These are phyloP conservation scores for Pythium vanterpoolii DNA, from an alignment of 352 stramenopile species.

Conservation along the genomic window DNA sequence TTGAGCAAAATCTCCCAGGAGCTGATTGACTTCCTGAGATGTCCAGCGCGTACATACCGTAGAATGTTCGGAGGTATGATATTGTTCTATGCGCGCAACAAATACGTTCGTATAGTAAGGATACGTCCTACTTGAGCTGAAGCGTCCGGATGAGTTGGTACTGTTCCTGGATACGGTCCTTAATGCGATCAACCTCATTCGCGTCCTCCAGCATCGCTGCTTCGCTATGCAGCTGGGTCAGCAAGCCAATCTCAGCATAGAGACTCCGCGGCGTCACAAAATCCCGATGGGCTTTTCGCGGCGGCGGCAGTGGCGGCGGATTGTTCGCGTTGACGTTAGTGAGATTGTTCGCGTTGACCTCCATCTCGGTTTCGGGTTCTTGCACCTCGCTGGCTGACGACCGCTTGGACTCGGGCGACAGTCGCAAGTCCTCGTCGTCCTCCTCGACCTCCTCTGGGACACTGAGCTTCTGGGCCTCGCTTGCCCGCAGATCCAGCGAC, in stretches of 20 bases:
- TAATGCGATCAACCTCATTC: slow-evolving; percentile 16
- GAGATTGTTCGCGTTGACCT: neutral
- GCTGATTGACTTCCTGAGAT: too few relatives aligned
- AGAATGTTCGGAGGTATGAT: too few relatives aligned
- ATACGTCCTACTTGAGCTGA: slow-evolving; percentile 18
- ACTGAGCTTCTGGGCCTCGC: slow-evolving; percentile 4
- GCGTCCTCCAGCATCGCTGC: slow-evolving; percentile 6
- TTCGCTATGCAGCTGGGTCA: slow-evolving; percentile 18
- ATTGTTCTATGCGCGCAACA: too few relatives aligned
- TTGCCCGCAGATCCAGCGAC: slow-evolving; percentile 2
- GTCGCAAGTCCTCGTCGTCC: slow-evolving; percentile 1
- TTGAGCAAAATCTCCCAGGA: too few relatives aligned
- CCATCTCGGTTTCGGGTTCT: slow-evolving; percentile 3
- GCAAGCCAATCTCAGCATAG: slow-evolving; percentile 19
- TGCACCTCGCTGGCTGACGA: neutral
- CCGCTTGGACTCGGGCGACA: slow-evolving; percentile 5
- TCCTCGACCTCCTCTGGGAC: slow-evolving; percentile 10
- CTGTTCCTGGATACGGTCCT: slow-evolving; percentile 22
- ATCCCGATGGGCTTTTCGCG: neutral
- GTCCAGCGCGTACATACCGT: too few relatives aligned
- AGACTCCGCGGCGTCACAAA: slow-evolving; percentile 14
- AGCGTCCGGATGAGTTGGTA: slow-evolving; percentile 23
- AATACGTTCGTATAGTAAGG: too few relatives aligned
- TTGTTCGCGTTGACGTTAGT: neutral
- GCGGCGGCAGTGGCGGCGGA: neutral